Evolutionary conservation across 345 rosid species (phyloP).

Genomic region (Psidium guajava): DNA sequence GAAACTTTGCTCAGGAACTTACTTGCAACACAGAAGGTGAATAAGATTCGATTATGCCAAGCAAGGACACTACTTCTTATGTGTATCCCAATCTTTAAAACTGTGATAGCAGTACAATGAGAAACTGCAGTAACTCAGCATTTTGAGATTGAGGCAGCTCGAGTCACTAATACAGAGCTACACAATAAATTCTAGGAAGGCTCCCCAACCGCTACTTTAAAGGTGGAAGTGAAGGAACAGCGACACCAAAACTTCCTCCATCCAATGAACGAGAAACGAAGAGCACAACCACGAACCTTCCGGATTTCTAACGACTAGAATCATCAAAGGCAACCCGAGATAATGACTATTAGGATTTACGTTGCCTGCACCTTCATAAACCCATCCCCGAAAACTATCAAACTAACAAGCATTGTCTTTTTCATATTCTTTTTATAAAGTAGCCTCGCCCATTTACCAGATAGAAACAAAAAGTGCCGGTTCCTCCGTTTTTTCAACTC

Average conservation of each 20-base stretch:
- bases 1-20: background rate
- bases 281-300: background rate
- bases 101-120: background rate
- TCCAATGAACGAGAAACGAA: background rate
- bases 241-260: background rate
- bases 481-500: background rate
- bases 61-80: background rate
- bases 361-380: background rate
- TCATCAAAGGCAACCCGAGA: background rate
- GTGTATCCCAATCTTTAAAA: background rate
- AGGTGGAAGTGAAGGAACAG: background rate
- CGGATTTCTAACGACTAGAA: background rate
- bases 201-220: background rate
- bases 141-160: background rate
- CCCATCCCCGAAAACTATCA: background rate
- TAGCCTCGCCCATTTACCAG: background rate
- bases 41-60: background rate
- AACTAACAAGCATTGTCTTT: background rate
- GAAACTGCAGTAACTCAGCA: background rate
- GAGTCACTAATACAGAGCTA: background rate
- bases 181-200: background rate
- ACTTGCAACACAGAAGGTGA: background rate
- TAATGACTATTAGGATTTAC: accelerated
- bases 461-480: background rate
- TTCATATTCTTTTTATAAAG: background rate